Conservation (phyloP, 192 early-diverging fungal genomes). For the Dissophora ornata region DNA sequence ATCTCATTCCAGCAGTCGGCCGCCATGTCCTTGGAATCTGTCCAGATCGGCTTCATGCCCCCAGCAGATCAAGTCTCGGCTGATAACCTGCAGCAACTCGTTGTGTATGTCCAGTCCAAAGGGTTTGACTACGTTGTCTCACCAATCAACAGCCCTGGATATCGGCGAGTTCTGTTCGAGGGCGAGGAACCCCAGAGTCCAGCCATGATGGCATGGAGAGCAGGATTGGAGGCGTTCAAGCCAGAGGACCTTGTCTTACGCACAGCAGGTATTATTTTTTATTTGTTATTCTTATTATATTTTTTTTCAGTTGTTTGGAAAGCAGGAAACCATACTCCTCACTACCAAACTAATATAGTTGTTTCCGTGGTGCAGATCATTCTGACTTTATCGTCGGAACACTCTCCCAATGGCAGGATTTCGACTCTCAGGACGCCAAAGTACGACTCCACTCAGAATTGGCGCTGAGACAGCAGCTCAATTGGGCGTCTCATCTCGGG, state of each 20-base stretch:
- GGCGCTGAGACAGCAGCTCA: conserved; percentile 69
- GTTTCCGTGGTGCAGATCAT: conserved; percentile 12
- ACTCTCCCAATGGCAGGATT: conserved; percentile 65
- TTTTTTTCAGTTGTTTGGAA: too few species aligned
- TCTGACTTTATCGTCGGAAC: conserved; percentile 59
- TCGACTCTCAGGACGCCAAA: conserved; percentile 60
- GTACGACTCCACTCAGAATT: conserved; percentile 69
- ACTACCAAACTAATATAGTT: too few species aligned
- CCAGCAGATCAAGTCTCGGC: conserved; percentile 20
- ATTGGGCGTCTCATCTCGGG: conserved; percentile 79
- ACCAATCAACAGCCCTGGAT: conserved; percentile 63
- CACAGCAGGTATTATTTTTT: conserved; percentile 55
- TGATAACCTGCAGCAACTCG: conserved; percentile 30
- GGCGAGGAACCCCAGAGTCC: conserved; percentile 21
- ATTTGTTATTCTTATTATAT: too few species aligned
- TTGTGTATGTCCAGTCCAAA: conserved; percentile 37
- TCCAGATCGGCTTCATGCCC: conserved; percentile 49
- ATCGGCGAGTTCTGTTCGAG: conserved; percentile 58
- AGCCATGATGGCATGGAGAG: conserved; percentile 51
- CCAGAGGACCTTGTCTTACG: conserved; percentile 60
- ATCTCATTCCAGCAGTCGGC: conserved; percentile 40
- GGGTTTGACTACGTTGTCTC: conserved; percentile 64
- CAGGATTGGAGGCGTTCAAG: conserved; percentile 54
- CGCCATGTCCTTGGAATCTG: conserved; percentile 28
- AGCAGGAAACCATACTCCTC: too few species aligned